Percentiles rank a stretch among this genome's conserved stretches.
These are phyloP conservation scores for Periconia digitata DNA, from an alignment of 2,329 filamentous ascomycete species.

Conservation along the genomic window DNA sequence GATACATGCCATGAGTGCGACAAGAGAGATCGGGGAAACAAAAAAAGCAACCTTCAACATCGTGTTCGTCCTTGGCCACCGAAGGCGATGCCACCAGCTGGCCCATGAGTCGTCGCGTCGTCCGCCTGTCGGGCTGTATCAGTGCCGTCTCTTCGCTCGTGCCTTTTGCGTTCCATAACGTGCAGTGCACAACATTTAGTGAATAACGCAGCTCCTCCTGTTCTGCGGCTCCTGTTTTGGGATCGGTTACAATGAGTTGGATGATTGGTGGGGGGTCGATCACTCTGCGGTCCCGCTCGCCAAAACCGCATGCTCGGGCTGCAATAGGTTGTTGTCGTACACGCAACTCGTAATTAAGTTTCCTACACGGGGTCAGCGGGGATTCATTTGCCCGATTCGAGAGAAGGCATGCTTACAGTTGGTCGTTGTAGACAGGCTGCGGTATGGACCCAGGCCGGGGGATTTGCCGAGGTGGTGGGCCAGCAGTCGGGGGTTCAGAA, in stretches of 20 bases:
- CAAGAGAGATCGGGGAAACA: conserved; percentile 83
- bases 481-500: conserved; percentile 31
- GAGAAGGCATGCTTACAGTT: conserved; percentile 37
- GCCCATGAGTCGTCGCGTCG: conserved; percentile 77
- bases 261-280: conserved; percentile 85
- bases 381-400: conserved; percentile 17
- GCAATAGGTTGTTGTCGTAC: conserved; percentile 78
- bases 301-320: conserved; percentile 79
- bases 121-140: conserved; percentile 70
- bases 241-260: conserved; percentile 67
- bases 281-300: conserved; percentile 77
- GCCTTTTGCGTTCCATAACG: conserved; percentile 70
- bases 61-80: conserved; percentile 72
- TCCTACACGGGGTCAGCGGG: conserved; percentile 29
- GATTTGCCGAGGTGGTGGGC: conserved; percentile 34
- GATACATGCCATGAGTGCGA: conserved; percentile 73
- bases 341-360: conserved; percentile 52
- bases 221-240: conserved; percentile 50
- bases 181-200: conserved; percentile 74
- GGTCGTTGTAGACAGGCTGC: conserved; percentile 42
- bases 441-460: conserved; percentile 42
- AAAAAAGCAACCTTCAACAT: conserved; percentile 78
- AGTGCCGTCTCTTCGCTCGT: conserved; percentile 66
- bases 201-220: conserved; percentile 65
- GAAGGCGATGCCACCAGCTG: conserved; percentile 76